Conservation (phyloP, 441 rosid species). For the Populus tomentosa region DNA sequence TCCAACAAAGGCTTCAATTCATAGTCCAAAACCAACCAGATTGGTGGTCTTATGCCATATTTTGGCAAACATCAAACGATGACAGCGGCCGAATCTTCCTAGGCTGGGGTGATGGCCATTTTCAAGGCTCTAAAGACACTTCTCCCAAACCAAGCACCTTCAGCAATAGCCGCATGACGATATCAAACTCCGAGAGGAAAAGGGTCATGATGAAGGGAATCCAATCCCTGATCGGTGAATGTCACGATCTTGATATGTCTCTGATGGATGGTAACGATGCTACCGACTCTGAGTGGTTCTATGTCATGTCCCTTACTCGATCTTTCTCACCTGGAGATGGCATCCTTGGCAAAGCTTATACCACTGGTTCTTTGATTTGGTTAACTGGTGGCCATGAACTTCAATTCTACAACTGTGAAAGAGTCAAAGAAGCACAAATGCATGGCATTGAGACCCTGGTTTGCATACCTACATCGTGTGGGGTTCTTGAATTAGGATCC, state of each 20-base stretch:
- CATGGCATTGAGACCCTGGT: slow-evolving; percentile 65
- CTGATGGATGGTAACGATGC: slow-evolving; percentile 33
- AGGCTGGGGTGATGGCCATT: slow-evolving; percentile 66
- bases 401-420: slow-evolving; percentile 46
- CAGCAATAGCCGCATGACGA: background rate
- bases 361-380: slow-evolving; percentile 60
- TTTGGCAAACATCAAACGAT: slow-evolving; percentile 51
- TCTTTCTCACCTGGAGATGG: slow-evolving; percentile 57
- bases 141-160: slow-evolving; percentile 18
- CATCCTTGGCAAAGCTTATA: slow-evolving; percentile 38
- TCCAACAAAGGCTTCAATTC: slow-evolving; percentile 53
- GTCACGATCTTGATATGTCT: slow-evolving; percentile 30
- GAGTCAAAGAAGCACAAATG: slow-evolving; percentile 61
- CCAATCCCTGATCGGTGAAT: slow-evolving; percentile 29
- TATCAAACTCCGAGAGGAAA: slow-evolving; percentile 21
- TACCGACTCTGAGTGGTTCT: slow-evolving; percentile 64
- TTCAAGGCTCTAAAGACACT: slow-evolving; percentile 35
- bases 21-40: slow-evolving; percentile 47
- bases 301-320: slow-evolving; percentile 52
- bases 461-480: slow-evolving; percentile 48
- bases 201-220: slow-evolving; percentile 27
- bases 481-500: slow-evolving; percentile 73
- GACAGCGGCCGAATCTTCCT: slow-evolving; percentile 42
- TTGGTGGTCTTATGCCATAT: slow-evolving; percentile 60
- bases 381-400: slow-evolving; percentile 47